Base-by-base conservation (phyloP, 2,329 filamentous ascomycete genomes). In the Colletotrichum truncatum region DNA sequence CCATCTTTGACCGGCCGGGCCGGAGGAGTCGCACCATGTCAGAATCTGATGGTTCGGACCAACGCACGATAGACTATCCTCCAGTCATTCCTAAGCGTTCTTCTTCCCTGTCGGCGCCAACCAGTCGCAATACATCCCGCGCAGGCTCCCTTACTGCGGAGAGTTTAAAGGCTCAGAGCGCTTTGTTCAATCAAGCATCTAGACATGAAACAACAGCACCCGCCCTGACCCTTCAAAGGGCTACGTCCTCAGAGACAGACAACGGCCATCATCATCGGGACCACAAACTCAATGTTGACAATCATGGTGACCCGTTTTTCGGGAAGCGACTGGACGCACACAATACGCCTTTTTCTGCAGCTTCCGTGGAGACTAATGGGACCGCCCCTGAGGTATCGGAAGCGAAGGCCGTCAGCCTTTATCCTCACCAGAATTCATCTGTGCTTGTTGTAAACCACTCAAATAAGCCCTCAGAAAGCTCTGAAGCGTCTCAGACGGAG, bases 361-460 rank as follows among this genome's bases (percentile, higher is more conserved):
- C 81, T 1, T 91, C 88, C 0, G 81, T 89, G 49, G 88, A 89
- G 57, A 88, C 87, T n/a, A 85, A 80, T 36, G 84, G 81, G 32
- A 89, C 88, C n/a, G 88, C 85, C 3, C 81, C 82, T 4, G 88
- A 89, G 69, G 84, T 91, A 39, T 88, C 87, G 1, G 87, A 91
- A 76, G 88, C 88, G 32, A 77, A 85, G 72, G 87, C 86, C 38
- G 82, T 91, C 59, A 87, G 82, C 66, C 87, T 91, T 70, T 89
- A 85, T 68, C 83, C 85, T 18, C 88, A 91, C 68, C 87, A 90
- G 70, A 90, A 90, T 69, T 88, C 84, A 49, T 91, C 88, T 4
- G 77, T 91, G 10, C 74, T 89, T 41, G 82, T 90, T 75, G 85
- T 90, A 28, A 79, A 89, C 68, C 84, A 89, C 71, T 83, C 83